Conservation (phyloP, 148 eudicot genomes). For the Arctostaphylos glauca region DNA sequence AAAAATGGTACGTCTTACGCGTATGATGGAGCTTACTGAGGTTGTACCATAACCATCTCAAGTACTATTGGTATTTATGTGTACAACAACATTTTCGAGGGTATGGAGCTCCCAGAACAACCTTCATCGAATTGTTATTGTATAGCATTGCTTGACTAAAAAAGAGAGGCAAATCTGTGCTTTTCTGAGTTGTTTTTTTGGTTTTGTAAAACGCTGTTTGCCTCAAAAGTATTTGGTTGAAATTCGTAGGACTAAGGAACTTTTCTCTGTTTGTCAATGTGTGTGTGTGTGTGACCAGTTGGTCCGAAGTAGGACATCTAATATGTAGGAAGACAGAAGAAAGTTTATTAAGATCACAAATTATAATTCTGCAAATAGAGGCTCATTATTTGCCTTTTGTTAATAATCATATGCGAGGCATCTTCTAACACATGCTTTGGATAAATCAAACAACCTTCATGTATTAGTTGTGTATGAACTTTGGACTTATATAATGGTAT, state of each 20-base stretch:
- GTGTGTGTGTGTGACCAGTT: not conserved
- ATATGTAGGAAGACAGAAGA: not conserved
- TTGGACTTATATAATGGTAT: not conserved
- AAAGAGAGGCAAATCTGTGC: not conserved
- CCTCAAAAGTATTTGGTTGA: not conserved
- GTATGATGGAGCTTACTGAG: no score
- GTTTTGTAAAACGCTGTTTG: not conserved
- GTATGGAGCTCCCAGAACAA: no score
- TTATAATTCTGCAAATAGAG: not conserved
- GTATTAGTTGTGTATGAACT: not conserved
- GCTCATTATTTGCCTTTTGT: not conserved
- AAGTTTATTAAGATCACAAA: not conserved
- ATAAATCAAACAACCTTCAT: not conserved
- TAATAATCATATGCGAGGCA: not conserved
- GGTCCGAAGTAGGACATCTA: not conserved
- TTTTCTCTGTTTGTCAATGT: not conserved
- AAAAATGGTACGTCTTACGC: no score
- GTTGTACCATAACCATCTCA: no score
- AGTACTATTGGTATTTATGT: no score
- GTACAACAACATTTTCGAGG: no score
- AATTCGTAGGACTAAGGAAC: not conserved
- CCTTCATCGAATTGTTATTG: no score
- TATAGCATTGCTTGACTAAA: no score
- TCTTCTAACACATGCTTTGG: not conserved
- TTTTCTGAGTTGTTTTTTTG: not conserved